Evolutionary conservation across 164 flowering plant species (phyloP).

Genomic region (Euptelea pleiosperma): DNA sequence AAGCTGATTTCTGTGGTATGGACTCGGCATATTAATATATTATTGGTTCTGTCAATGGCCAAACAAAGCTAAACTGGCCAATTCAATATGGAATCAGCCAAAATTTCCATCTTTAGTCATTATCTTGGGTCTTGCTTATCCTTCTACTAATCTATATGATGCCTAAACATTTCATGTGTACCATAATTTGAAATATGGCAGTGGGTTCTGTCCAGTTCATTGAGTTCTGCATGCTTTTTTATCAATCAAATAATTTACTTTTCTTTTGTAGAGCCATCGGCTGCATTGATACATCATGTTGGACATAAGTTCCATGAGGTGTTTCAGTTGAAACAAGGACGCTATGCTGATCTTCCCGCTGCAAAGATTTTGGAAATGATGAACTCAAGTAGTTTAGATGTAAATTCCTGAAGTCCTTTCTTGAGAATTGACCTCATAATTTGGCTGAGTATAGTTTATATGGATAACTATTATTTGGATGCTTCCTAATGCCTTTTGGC

Average conservation of each 20-base stretch:
- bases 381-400: constrained; percentile 63
- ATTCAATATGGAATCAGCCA: too few species aligned
- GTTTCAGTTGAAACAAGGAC: constrained; percentile 43
- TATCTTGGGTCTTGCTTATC: too few species aligned
- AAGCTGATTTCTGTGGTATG: too few species aligned
- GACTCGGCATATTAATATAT: too few species aligned
- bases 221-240: constrained; percentile 1
- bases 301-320: constrained; percentile 43
- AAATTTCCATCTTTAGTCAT: too few species aligned
- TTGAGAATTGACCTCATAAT: not conserved
- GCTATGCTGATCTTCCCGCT: constrained; percentile 52
- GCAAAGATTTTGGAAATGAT: constrained; percentile 55
- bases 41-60: too few species aligned
- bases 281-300: constrained; percentile 33
- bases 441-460: not conserved
- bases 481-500: constrained; percentile 8
- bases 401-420: constrained; percentile 25
- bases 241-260: not conserved
- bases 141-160: not conserved
- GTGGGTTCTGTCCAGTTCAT: not conserved
- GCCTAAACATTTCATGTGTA: not conserved
- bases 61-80: too few species aligned
- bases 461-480: not conserved
- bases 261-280: constrained; percentile 27
- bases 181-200: too few species aligned